Percentiles rank a stretch among this genome's conserved stretches.
Evolutionary conservation across 108 stramenopile genomes (phyloP).

Genomic region (Conticribra weissflogii): DNA sequence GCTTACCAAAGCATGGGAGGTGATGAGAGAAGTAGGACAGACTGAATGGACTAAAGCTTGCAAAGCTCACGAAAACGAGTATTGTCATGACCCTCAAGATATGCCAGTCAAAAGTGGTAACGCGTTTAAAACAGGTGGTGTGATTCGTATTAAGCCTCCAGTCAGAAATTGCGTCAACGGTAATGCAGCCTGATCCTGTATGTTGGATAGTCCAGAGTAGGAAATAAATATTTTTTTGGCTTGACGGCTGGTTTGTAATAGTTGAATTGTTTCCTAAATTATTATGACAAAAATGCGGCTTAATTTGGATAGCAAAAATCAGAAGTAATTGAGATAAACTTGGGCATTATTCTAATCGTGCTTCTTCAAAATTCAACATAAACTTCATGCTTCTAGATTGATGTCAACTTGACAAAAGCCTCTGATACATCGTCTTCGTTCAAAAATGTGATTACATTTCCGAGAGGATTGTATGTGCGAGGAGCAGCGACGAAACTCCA

Average conservation of each 20-base stretch:
- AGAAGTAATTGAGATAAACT: neutral
- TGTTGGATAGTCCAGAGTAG: too few relatives aligned
- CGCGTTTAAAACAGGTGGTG: neutral
- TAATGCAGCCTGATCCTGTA: slow-evolving; percentile 5
- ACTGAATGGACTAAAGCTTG: slow-evolving; percentile 40
- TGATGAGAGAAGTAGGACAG: slow-evolving; percentile 22
- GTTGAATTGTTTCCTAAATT: too few relatives aligned
- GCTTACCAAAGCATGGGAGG: slow-evolving; percentile 34
- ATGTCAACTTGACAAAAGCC: slow-evolving; percentile 11
- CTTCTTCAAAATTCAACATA: neutral
- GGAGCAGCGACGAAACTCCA: slow-evolving; percentile 80
- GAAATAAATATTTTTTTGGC: too few relatives aligned
- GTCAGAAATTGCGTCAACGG: slow-evolving; percentile 24
- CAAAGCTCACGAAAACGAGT: slow-evolving; percentile 50
- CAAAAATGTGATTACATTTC: slow-evolving; percentile 49
- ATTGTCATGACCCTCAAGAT: too few relatives aligned
- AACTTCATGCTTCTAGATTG: neutral
- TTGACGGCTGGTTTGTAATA: too few relatives aligned
- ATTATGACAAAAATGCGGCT: too few relatives aligned
- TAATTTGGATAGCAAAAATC: too few relatives aligned
- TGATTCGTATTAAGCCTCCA: slow-evolving; percentile 14
- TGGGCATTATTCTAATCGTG: neutral
- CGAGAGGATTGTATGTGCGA: slow-evolving; percentile 82
- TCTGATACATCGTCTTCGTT: slow-evolving; percentile 45
- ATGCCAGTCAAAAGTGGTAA: slow-evolving; percentile 21